Evolutionary conservation across 371 early-diverging fungal species (phyloP).

Genomic region (Mortierella sp.): DNA sequence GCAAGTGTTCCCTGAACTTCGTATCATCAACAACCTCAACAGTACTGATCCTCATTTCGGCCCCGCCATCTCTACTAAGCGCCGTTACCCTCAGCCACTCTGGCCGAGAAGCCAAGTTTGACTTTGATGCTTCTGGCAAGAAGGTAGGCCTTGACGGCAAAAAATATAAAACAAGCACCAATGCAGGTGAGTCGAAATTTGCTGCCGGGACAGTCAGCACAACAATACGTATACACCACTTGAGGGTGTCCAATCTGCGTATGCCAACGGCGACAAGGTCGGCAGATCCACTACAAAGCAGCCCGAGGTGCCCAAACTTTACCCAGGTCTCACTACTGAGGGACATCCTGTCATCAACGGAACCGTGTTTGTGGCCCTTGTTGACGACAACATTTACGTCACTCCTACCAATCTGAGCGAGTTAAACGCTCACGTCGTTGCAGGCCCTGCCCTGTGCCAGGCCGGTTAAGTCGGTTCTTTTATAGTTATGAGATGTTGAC

Average conservation of each 20-base stretch:
- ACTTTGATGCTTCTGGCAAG: conserved; percentile 18
- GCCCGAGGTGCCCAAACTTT: conserved; percentile 16
- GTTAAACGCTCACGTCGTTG: conserved; percentile 17
- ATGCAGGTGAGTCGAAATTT: conserved; percentile 11
- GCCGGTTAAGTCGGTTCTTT: conserved; percentile 15
- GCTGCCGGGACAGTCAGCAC: conserved; percentile 19
- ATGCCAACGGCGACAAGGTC: neutral
- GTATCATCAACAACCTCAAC: conserved; percentile 16
- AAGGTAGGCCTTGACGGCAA: conserved; percentile 15
- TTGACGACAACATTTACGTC: conserved; percentile 6
- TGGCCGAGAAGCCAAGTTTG: conserved; percentile 17
- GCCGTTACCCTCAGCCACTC: conserved; percentile 10
- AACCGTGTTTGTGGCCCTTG: conserved; percentile 23
- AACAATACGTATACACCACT: conserved; percentile 22
- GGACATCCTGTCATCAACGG: conserved; percentile 24
- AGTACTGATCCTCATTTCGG: conserved; percentile 20
- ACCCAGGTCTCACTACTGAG: conserved; percentile 17
- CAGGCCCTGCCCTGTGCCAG: conserved; percentile 21
- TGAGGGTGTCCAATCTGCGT: neutral
- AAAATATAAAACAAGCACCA: conserved; percentile 16
- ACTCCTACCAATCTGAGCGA: conserved; percentile 19
- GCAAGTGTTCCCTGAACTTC: conserved; percentile 19
- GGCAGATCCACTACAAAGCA: conserved; percentile 18
- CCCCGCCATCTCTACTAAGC: conserved; percentile 14
- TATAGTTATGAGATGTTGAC: no score